Evolutionary conservation across 768 basidiomycete species (phyloP), one percentile per base, ranked within the genome.

Genomic region (Austroboletus festivus): DNA sequence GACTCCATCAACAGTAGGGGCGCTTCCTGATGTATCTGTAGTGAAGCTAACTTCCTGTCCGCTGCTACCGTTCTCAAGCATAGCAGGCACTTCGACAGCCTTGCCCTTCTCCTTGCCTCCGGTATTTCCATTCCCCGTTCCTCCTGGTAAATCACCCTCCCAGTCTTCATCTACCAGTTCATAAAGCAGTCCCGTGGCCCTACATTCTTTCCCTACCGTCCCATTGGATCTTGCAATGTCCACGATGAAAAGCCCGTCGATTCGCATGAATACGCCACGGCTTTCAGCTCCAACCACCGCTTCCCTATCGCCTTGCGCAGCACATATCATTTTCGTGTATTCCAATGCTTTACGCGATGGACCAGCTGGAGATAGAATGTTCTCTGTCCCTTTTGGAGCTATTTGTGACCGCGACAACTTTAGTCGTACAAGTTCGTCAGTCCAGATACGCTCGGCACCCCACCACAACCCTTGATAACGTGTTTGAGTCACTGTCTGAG

Each of bases 391-490:
- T 31, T 72, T 57, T 6, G 87, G 86, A 12, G 86, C 86, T 47
- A 90, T 73, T 52, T 80, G 80, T 28, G 74, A 70, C 33, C 88
- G 77, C 1, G 82, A 77, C 21, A 86, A 66, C 58, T 89, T 89
- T 42, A 95, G 72, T 20, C 92, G 80, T 31, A 93, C 79, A 47
- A 93, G 77, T 53, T 95, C 92, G 50, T 86, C 88, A 5, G 77
- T 72, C 91, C 92, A 95, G 45, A 93, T 88, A 24, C 89, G 78
- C 60, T 93, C 92, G 1, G 84, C 81, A 8, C 93, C 93, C 85
- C 87, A 89, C 90, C 90, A 95, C 8, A 93, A 61, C 2, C 89
- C 89, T 59, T 91, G 87, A 60, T 81, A 90, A 35, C 81, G 73
- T 42, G 68, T 76, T 58, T 87, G 85, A 0, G 67, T 69, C 24